Percentiles rank a stretch among this genome's conserved stretches.
Evolutionary conservation across 192 early-diverging fungal species (phyloP).

Genomic region (Umbelopsis vinacea): DNA sequence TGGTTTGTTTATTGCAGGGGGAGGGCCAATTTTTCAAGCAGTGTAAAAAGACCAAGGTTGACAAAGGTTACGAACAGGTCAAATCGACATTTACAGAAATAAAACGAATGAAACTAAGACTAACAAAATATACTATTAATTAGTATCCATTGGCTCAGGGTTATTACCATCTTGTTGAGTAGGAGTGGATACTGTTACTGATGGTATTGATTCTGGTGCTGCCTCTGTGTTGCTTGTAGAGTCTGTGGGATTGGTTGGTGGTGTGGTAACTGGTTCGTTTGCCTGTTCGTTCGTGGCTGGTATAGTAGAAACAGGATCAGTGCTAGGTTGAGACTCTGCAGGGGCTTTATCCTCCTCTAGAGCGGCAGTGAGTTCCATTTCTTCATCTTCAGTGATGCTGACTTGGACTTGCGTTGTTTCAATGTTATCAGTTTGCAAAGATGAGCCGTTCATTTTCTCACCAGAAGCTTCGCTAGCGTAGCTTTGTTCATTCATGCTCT

Average conservation of each 20-base stretch:
- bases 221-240: background rate
- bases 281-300: background rate
- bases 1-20: background rate
- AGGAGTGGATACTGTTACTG: too few relatives aligned
- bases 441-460: constrained; percentile 15
- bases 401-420: background rate
- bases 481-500: constrained; percentile 33
- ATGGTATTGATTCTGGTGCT: too few relatives aligned
- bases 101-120: too few relatives aligned
- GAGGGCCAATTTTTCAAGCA: too few relatives aligned
- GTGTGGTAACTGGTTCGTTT: background rate
- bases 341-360: constrained; percentile 16
- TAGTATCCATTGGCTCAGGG: too few relatives aligned
- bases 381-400: constrained; percentile 33
- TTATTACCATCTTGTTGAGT: too few relatives aligned
- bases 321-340: background rate
- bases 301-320: background rate
- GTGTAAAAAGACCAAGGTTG: too few relatives aligned
- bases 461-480: constrained; percentile 24
- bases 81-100: too few relatives aligned
- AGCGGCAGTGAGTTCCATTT: constrained; percentile 31
- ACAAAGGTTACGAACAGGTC: too few relatives aligned
- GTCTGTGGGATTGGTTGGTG: background rate
- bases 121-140: too few relatives aligned
- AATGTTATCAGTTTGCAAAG: background rate